Evolutionary conservation across 192 early-diverging fungal species (phyloP), one percentile per base, ranked within the genome.

Genomic region (Coemansia sp.): DNA sequence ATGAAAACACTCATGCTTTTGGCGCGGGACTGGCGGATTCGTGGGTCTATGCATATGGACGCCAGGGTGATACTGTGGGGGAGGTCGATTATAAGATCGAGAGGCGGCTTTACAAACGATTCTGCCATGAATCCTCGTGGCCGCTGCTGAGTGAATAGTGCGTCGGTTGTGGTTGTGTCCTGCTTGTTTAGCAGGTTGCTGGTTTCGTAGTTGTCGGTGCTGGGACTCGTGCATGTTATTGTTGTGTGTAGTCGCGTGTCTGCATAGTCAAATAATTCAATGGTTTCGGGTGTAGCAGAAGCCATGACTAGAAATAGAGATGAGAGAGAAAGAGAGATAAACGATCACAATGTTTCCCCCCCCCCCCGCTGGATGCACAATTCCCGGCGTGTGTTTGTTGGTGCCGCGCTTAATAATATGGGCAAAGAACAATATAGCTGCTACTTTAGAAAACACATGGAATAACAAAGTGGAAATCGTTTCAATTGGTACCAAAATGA

Each of bases 181-280:
- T 27, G 38, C 36, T 74, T 64, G 25, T 20, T 6, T 3, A 74
- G 10, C 9, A 74, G 66, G 37, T 61, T 64, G 2, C 2, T n/a
- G 6, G 38, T 29, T 38, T 74, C 73, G 54, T 68, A 74, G 37
- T 22, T 37, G 43, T 43, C 68, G 37, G 67, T 60, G 39, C 66
- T 60, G 2, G 73, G 73, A 24, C 49, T 45, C 1, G 58, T 45
- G 38, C 66, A 56, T 0, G 27, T 24, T 4, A 60, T 38, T 5
- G 38, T 31, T 35, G 62, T 68, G 20, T 59, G 62, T 12, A 74
- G 38, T 2, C 66, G 73, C 6, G 62, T 14, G 41, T 74, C 73
- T 4, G 73, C 73, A 32, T 59, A 68, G 31, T 74, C 62, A 45
- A 74, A 68, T 39, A 74, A 40, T 31, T 74, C 73, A 40, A 68